phyloP scores from a whole-genome alignment of 2,329 filamentous ascomycete genomes.

The Arthrobotrys megalospora region DNA sequence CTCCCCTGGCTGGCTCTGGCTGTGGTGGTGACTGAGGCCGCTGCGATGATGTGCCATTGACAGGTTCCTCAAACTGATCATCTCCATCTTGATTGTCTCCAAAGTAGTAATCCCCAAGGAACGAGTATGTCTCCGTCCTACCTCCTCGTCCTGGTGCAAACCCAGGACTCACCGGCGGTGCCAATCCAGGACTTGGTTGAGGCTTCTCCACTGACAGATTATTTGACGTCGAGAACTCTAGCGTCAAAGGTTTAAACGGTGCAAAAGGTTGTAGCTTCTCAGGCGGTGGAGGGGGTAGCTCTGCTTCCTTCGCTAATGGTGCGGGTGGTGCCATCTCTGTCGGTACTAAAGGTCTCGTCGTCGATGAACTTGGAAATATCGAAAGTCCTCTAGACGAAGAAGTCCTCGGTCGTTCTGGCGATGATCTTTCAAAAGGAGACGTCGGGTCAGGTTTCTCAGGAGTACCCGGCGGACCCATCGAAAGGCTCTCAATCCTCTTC shows the following conservation, averaged over 20 bases:
- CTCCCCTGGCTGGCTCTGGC: not conserved
- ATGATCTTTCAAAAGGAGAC: slow-evolving; percentile 13
- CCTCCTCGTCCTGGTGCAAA: slow-evolving; percentile 46
- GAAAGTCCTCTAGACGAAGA: slow-evolving; percentile 46
- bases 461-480: slow-evolving; percentile 28
- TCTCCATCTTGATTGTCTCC: slow-evolving; percentile 41
- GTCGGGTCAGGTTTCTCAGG: slow-evolving; percentile 11
- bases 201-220: slow-evolving; percentile 42
- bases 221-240: slow-evolving; percentile 35
- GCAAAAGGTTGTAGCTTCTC: slow-evolving; percentile 15
- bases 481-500: slow-evolving; percentile 42
- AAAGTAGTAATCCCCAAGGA: slow-evolving; percentile 60
- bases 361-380: slow-evolving; percentile 45
- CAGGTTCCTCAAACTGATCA: slow-evolving; percentile 5
- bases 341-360: slow-evolving; percentile 15
- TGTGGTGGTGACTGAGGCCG: slow-evolving; percentile 19
- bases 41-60: not conserved
- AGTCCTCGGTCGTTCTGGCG: slow-evolving; percentile 30
- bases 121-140: slow-evolving; percentile 54
- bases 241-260: slow-evolving; percentile 8
- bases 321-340: slow-evolving; percentile 15
- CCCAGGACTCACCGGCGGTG: slow-evolving; percentile 47
- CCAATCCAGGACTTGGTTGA: slow-evolving; percentile 41
- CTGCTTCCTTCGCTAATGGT: slow-evolving; percentile 23
- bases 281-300: slow-evolving; percentile 31